These are phyloP conservation scores for Anastatica hierochuntica DNA, from an alignment of 345 rosid species.

Conservation along the genomic window DNA sequence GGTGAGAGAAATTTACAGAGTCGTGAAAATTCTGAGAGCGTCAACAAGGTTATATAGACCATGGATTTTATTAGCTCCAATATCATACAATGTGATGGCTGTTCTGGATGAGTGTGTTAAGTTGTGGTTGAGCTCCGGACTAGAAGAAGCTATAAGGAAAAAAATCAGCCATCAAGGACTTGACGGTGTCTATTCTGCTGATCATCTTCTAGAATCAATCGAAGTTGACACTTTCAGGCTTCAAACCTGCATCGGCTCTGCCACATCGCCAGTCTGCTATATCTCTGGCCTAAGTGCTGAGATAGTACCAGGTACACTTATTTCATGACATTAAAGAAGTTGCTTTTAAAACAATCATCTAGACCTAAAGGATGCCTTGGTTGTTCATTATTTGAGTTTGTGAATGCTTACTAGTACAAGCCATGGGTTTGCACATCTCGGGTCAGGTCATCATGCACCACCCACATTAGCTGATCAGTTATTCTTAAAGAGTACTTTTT, in stretches of 20 bases:
- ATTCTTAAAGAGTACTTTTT: no score
- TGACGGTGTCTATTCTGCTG: constrained; percentile 12
- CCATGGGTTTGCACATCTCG: no score
- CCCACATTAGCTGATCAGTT: no score
- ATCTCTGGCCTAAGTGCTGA: constrained; percentile 43
- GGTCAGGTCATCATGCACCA: no score
- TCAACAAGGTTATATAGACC: constrained; percentile 62
- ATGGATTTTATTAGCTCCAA: constrained; percentile 47
- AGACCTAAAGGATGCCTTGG: no score
- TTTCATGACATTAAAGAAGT: neutral
- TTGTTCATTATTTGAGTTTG: neutral
- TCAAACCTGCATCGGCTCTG: constrained; percentile 34
- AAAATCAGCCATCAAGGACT: no score
- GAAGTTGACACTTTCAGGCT: constrained; percentile 34
- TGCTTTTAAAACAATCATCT: neutral
- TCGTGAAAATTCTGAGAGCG: constrained; percentile 47
- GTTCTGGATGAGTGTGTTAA: constrained; percentile 50
- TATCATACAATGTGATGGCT: constrained; percentile 20
- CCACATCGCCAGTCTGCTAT: constrained; percentile 42
- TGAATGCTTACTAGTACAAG: no score
- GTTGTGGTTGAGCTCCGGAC: constrained; percentile 69
- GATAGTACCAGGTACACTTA: constrained; percentile 46
- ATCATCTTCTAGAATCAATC: constrained; percentile 41
- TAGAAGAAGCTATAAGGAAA: constrained; percentile 52
- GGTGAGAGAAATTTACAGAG: constrained; percentile 79